phyloP scores from a whole-genome alignment of 2,329 filamentous ascomycete genomes.

The Colletotrichum endophyticum region DNA sequence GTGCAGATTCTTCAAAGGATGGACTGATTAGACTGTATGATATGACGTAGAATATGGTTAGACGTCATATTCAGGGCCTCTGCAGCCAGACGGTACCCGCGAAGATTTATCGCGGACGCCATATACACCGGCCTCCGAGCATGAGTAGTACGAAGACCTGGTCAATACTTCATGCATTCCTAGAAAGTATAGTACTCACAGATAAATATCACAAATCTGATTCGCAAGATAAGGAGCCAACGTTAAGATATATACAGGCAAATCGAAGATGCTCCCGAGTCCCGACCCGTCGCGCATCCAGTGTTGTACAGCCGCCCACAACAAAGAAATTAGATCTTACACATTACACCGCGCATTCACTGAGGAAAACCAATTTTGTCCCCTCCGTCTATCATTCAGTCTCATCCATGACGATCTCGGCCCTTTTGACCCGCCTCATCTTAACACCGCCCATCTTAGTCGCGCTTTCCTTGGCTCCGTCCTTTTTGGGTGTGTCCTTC shows the following conservation, averaged over 20 bases:
- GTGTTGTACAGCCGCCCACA: neutral
- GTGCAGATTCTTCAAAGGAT: neutral
- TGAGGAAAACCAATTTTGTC: neutral
- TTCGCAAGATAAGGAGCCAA: neutral
- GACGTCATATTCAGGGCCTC: accelerated
- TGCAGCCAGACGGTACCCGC: accelerated
- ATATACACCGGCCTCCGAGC: neutral
- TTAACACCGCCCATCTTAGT: neutral
- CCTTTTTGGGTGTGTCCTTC: neutral
- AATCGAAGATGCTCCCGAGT: neutral
- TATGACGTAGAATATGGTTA: neutral
- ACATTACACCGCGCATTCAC: neutral
- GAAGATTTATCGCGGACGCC: neutral
- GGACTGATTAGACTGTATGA: accelerated
- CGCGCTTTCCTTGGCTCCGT: neutral
- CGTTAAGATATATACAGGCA: neutral
- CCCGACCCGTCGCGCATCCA: neutral
- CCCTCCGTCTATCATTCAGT: neutral
- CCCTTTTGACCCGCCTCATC: neutral
- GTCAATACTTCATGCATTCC: accelerated
- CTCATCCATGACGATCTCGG: neutral
- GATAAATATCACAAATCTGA: neutral
- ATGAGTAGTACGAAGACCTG: neutral
- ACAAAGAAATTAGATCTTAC: neutral
- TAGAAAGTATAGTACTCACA: neutral